phyloP scores from a whole-genome alignment of 2,329 filamentous ascomycete genomes.

The Penicillium hesseltinei region DNA sequence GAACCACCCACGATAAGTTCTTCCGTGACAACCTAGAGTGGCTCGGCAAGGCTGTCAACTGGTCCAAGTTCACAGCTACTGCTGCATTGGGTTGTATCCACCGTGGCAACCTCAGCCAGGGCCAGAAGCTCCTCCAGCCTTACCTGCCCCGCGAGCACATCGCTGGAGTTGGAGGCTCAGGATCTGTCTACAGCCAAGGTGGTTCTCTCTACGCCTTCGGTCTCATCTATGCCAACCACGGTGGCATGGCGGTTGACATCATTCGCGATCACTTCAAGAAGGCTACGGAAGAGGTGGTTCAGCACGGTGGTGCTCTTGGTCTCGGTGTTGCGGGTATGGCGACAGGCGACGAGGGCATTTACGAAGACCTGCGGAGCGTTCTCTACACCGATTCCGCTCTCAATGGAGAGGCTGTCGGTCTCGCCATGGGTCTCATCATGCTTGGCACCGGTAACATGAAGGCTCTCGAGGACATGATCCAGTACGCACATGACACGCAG shows the following conservation, averaged over 20 bases:
- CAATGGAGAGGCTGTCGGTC: constrained; percentile 92
- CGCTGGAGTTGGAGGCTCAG: constrained; percentile 65
- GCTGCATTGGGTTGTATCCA: constrained; percentile 96
- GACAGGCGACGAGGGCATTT: constrained; percentile 84
- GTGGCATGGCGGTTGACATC: constrained; percentile 69
- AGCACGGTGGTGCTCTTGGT: constrained; percentile 92
- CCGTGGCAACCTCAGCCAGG: constrained; percentile 89
- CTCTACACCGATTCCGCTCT: constrained; percentile 92
- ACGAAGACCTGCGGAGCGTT: constrained; percentile 84
- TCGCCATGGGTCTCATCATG: constrained; percentile 98
- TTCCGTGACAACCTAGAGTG: constrained; percentile 98
- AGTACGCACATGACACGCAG: constrained; percentile 95
- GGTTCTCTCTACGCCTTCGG: constrained; percentile 94
- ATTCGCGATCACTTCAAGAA: constrained; percentile 51
- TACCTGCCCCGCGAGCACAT: constrained; percentile 75
- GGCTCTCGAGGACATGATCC: constrained; percentile 93
- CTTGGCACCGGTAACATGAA: constrained; percentile 94
- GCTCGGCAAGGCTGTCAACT: constrained; percentile 97
- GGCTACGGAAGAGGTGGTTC: constrained; percentile 72
- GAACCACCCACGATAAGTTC: constrained; percentile 96
- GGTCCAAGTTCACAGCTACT: constrained; percentile 98
- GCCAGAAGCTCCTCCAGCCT: constrained; percentile 87
- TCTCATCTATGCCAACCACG: constrained; percentile 95
- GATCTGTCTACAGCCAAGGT: constrained; percentile 93
- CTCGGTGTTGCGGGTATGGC: constrained; percentile 97